Percentiles rank a stretch among this genome's conserved stretches.
Conservation (phyloP, 2,329 filamentous ascomycete species). For the Claviceps monticola region DNA sequence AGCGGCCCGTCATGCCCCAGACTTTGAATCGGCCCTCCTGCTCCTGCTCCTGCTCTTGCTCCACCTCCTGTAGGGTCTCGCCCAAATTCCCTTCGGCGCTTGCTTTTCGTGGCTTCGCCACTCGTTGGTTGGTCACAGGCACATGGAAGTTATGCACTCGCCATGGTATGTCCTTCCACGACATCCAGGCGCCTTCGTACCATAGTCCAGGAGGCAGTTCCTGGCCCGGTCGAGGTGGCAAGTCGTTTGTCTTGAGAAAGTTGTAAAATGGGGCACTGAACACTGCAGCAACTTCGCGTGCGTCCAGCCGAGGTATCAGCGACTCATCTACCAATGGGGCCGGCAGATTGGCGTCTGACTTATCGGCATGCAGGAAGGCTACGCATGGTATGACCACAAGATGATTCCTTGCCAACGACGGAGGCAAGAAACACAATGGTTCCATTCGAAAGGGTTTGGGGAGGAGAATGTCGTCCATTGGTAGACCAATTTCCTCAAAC, state of each 20-base stretch:
- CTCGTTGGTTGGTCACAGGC: constrained; percentile 56
- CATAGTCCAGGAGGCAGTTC: constrained; percentile 45
- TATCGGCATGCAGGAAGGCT: constrained; percentile 57
- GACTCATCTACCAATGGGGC: constrained; percentile 46
- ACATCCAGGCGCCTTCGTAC: constrained; percentile 75
- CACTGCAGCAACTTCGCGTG: constrained; percentile 83
- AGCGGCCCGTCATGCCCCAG: constrained; percentile 88
- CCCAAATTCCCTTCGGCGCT: constrained; percentile 30
- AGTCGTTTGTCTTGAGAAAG: constrained; percentile 53
- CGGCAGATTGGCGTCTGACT: constrained; percentile 16
- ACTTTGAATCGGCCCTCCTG: constrained; percentile 58
- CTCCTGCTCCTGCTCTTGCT: constrained; percentile 35
- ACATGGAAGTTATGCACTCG: constrained; percentile 85
- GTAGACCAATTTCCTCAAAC: constrained; percentile 84
- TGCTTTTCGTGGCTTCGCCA: constrained; percentile 41
- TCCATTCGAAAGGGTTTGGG: constrained; percentile 72
- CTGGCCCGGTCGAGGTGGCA: constrained; percentile 27
- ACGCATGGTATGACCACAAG: constrained; percentile 64
- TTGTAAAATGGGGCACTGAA: constrained; percentile 83
- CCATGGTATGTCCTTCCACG: constrained; percentile 71
- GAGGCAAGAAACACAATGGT: constrained; percentile 73
- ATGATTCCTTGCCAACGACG: constrained; percentile 58
- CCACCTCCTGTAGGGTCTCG: constrained; percentile 32
- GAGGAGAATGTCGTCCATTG: constrained; percentile 52
- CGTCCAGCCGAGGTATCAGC: constrained; percentile 70